phyloP scores from a whole-genome alignment of 139 green algal species.

The Ulvella scutata region DNA sequence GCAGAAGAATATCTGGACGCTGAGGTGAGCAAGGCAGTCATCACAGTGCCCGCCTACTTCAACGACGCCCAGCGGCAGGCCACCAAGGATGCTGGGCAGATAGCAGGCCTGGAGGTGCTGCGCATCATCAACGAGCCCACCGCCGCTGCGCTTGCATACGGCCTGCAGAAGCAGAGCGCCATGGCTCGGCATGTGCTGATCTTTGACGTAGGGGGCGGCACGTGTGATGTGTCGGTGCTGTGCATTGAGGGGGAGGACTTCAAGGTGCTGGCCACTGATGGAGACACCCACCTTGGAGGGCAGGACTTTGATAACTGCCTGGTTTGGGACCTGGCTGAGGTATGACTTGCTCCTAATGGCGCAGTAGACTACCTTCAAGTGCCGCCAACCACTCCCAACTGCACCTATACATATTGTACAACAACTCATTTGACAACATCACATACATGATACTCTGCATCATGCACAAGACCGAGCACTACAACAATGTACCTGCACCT shows the following conservation, averaged over 20 bases:
- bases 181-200: constrained; percentile 17
- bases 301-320: constrained; percentile 78
- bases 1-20: constrained; percentile 8
- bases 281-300: constrained; percentile 74
- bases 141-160: constrained; percentile 9
- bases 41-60: constrained; percentile 18
- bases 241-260: constrained; percentile 83
- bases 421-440: too few species aligned
- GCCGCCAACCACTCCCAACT: too few species aligned
- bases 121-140: constrained; percentile 15
- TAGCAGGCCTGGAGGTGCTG: constrained; percentile 19
- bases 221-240: constrained; percentile 76
- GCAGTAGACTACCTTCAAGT: too few species aligned
- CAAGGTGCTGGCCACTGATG: constrained; percentile 75
- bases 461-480: too few species aligned
- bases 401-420: too few species aligned
- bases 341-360: too few species aligned
- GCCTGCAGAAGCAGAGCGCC: not conserved
- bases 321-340: constrained; percentile 53
- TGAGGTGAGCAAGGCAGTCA: constrained; percentile 18
- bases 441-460: too few species aligned
- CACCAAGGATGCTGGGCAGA: constrained; percentile 18
- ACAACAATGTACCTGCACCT: too few species aligned
- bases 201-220: constrained; percentile 71
- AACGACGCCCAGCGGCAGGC: constrained; percentile 11